Evolutionary conservation across 2,329 filamentous ascomycete species (phyloP).

Genomic region (Intubia oerlemansii): DNA sequence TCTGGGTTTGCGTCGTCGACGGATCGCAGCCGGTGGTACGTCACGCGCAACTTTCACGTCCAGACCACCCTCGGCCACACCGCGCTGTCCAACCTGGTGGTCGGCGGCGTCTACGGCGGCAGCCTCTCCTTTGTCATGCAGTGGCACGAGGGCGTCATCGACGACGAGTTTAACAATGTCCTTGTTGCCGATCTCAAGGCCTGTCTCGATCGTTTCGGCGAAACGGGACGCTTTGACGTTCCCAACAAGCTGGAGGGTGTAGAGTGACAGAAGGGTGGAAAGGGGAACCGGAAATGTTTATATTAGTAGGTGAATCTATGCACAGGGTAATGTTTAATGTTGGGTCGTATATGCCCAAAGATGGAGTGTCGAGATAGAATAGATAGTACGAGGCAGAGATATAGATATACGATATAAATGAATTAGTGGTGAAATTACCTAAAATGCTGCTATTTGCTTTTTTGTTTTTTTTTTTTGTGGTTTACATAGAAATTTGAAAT

Average conservation of each 20-base stretch:
- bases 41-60: conserved; percentile 25
- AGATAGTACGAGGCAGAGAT: too few relatives aligned
- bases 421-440: too few relatives aligned
- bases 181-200: conserved; percentile 17
- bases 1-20: conserved; percentile 3
- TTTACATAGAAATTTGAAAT: too few relatives aligned
- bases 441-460: too few relatives aligned
- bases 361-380: too few relatives aligned
- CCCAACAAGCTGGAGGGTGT: too few relatives aligned
- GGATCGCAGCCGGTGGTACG: conserved; percentile 11
- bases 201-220: conserved; percentile 8
- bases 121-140: conserved; percentile 20
- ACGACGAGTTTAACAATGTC: conserved; percentile 15
- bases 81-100: conserved; percentile 21
- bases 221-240: conserved; percentile 4
- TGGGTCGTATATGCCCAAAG: not conserved
- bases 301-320: not conserved
- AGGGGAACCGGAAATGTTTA: too few relatives aligned
- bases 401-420: too few relatives aligned
- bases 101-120: conserved; percentile 21
- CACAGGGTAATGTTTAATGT: not conserved
- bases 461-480: too few relatives aligned
- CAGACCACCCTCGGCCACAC: conserved; percentile 24
- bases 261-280: too few relatives aligned
- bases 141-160: conserved; percentile 25